Conservation (phyloP, 2,329 filamentous ascomycete genomes). For the Fusarium heterosporum region DNA sequence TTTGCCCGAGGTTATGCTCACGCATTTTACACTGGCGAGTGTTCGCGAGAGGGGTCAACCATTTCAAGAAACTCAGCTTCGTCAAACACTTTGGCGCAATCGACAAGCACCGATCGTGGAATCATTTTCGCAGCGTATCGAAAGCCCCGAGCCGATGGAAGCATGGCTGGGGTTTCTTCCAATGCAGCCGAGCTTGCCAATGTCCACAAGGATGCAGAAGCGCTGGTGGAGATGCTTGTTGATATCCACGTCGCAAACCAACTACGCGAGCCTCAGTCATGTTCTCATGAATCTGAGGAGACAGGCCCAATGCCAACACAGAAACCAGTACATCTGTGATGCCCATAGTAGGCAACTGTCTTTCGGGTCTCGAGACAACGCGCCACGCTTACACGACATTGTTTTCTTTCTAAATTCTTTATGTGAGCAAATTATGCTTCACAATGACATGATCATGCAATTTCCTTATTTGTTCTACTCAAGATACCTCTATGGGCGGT, state of each 20-base stretch:
- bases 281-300: slow-evolving; percentile 49
- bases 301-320: slow-evolving; percentile 55
- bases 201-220: slow-evolving; percentile 63
- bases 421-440: slow-evolving; percentile 6
- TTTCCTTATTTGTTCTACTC: slow-evolving; percentile 34
- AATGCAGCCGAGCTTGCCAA: slow-evolving; percentile 57
- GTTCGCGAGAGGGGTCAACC: slow-evolving; percentile 46
- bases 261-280: slow-evolving; percentile 48
- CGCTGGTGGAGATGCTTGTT: slow-evolving; percentile 64
- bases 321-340: slow-evolving; percentile 17
- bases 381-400: slow-evolving; percentile 20
- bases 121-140: slow-evolving; percentile 69
- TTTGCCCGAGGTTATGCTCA: slow-evolving; percentile 65
- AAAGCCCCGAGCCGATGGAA: slow-evolving; percentile 57
- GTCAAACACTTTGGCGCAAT: slow-evolving; percentile 38
- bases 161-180: slow-evolving; percentile 51
- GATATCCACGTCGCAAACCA: slow-evolving; percentile 60
- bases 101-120: slow-evolving; percentile 58
- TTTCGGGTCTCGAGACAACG: slow-evolving; percentile 2
- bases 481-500: slow-evolving; percentile 49
- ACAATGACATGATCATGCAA: slow-evolving; percentile 6
- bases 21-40: slow-evolving; percentile 62
- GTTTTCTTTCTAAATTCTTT: slow-evolving; percentile 19
- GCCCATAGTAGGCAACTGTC: not conserved
- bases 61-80: slow-evolving; percentile 45